Percentiles rank a stretch among this genome's conserved stretches.
phyloP scores from a whole-genome alignment of 129 eudicot genomes.

The Gnaphalium uliginosum region DNA sequence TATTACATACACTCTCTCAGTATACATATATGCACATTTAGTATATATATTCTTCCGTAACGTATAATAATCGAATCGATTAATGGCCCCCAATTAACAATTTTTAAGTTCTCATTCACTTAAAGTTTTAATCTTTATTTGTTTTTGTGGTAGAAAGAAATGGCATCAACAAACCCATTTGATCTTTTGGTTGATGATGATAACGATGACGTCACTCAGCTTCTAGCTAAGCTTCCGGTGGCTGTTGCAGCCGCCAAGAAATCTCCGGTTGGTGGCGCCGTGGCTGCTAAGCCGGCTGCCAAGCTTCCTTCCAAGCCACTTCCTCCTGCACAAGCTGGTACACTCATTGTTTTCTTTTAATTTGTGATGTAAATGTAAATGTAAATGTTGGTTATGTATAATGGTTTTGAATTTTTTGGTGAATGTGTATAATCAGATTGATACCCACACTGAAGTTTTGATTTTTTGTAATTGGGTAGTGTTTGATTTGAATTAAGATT shows the following conservation, averaged over 20 bases:
- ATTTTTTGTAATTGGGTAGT: not conserved
- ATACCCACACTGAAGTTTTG: too few species aligned
- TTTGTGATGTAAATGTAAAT: not conserved
- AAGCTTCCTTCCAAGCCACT: conserved; percentile 78
- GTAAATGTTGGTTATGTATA: too few species aligned
- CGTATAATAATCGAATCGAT: not conserved
- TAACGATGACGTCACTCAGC: conserved; percentile 52
- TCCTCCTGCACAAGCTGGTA: conserved; percentile 84
- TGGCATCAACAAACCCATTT: conserved; percentile 66
- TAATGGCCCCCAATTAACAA: not conserved
- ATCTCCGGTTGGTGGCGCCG: conserved; percentile 25
- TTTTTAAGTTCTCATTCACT: not conserved
- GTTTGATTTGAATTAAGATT: not conserved
- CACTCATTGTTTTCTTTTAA: not conserved
- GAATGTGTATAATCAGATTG: too few species aligned
- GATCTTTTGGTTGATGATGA: conserved; percentile 67
- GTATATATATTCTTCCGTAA: not conserved
- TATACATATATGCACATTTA: not conserved
- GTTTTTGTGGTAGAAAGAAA: conserved; percentile 19
- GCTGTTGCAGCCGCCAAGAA: conserved; percentile 35
- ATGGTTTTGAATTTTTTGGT: too few species aligned
- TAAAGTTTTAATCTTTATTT: not conserved
- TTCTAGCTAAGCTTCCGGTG: conserved; percentile 46
- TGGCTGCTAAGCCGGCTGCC: conserved; percentile 43
- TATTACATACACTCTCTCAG: not conserved